Evolutionary conservation across 1,139 yeast genomes (phyloP), one percentile per base, ranked within the genome.

Genomic region (Magnusiomyces tetraspermus): DNA sequence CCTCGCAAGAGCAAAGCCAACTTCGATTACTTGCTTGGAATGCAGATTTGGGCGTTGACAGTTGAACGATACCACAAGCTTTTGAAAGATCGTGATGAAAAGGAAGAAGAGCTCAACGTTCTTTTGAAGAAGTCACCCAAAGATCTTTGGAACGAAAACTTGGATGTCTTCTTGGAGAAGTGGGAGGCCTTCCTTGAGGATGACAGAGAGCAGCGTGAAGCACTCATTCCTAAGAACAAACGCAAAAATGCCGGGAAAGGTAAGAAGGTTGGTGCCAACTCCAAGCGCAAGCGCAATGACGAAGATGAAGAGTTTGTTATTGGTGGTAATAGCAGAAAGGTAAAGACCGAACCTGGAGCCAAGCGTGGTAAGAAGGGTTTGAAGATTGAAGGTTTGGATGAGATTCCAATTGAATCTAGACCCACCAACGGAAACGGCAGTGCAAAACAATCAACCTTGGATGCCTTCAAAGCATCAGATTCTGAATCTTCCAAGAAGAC

Each of bases 21-120:
- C n/a, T 70, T 61, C 49, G 72, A 70, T 48, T 70, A 70, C 75
- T 76, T 62, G 75, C 85, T 55, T 74, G 86, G 55, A 80, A 86
- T 94, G 96, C 79, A 90, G 40, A 82, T 94, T 61, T 89, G 97
- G 95, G 83, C 96, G 31, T 79, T 92, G 64, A 90, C 98, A 0
- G 76, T 76, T 57, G 99, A 94, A 70, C 77, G 95, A 60, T 92
- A 89, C 64, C 92, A 88, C 62, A 82, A 79, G 61, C 73, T 92
- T 57, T 71, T 89, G 61, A 75, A 76, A 51, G 95, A 89, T 66
- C 77, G 81, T 58, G 87, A 80, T 51, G 81, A 72, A 33, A 85
- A 83, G 64, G 94, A 89, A 65, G 73, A 69, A 11, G 95, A 88
- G 64, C 76, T 92, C 61, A 83, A 81, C 50, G 67, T 66, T 1